Base-by-base conservation (phyloP, 352 stramenopile genomes). In the Paralagenidium karlingii region DNA sequence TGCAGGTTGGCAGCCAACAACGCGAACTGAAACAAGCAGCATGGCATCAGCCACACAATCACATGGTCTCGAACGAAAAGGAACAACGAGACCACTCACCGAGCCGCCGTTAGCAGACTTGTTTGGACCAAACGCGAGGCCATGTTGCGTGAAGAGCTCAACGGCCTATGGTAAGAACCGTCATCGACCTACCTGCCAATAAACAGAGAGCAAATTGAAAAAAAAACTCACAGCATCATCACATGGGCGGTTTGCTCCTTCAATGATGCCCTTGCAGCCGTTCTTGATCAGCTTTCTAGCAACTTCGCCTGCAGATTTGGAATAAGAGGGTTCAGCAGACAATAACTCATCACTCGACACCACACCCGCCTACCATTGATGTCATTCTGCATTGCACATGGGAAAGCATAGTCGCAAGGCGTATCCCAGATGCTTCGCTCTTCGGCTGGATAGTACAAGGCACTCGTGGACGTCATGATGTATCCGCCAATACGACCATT, bases 351-450 rank as follows among this genome's bases (percentile, higher is more conserved):
- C n/a, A 37, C 31, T 9, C 7, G 13, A 13, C 18, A n/a, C n/a
- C 34, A 76, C 58, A 11, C 55, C 55, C 8, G 80, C 77, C 34
- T 62, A n/a, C n/a, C 68, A 47, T 89, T 70, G 46, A 99, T 78
- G 37, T 96, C 79, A 53, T 96, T 90, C 60, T 97, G 86, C 24
- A 83, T 86, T n/a, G 89, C 93, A 53, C 90, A 98, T 24, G 94
- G 89, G 53, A 99, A 98, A 39, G 83, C 91, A 47, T 98, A 83
- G 63, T 99, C 95, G 51, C 90, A 97, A 12, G 68, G 55, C n/a
- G 82, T 79, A 20, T 81, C 79, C 88, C 87, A 97, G 24, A 94
- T 65, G 40, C 61, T 74, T 28, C 69, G 50, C 33, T 84, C 75
- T 43, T 89, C 68, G 5, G 53, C 45, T 18, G 77, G 77, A 50